phyloP scores from a whole-genome alignment of 75 land plant genomes.

The Sequoia sempervirens region DNA sequence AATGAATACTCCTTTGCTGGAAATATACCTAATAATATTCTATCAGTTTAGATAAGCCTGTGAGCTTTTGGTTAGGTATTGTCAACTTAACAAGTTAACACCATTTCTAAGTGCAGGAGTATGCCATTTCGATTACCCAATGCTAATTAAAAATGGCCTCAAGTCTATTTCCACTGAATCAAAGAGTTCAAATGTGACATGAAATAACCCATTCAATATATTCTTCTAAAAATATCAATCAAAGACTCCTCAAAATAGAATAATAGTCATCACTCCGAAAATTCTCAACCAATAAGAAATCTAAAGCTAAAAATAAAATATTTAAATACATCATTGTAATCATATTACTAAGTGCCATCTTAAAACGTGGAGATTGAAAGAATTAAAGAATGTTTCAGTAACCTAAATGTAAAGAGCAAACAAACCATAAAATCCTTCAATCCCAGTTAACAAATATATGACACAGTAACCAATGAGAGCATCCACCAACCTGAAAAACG shows the following conservation, averaged over 20 bases:
- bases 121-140: neutral
- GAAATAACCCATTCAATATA: neutral
- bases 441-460: neutral
- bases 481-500: conserved; percentile 69
- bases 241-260: neutral
- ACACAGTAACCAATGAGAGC: neutral
- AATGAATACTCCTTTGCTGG: neutral
- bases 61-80: neutral
- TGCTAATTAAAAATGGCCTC: neutral
- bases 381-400: neutral
- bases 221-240: neutral
- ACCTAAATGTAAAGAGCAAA: neutral
- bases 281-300: neutral
- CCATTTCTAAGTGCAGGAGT: neutral
- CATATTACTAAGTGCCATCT: neutral
- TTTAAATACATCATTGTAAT: neutral
- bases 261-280: neutral
- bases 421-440: neutral
- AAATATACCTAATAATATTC: neutral
- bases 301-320: neutral
- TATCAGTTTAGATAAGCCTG: neutral
- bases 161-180: neutral
- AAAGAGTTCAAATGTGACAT: neutral
- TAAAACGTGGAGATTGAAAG: neutral
- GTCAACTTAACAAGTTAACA: neutral